Base-by-base conservation (phyloP, 1,139 yeast genomes). In the Hanseniaspora gamundiae region DNA sequence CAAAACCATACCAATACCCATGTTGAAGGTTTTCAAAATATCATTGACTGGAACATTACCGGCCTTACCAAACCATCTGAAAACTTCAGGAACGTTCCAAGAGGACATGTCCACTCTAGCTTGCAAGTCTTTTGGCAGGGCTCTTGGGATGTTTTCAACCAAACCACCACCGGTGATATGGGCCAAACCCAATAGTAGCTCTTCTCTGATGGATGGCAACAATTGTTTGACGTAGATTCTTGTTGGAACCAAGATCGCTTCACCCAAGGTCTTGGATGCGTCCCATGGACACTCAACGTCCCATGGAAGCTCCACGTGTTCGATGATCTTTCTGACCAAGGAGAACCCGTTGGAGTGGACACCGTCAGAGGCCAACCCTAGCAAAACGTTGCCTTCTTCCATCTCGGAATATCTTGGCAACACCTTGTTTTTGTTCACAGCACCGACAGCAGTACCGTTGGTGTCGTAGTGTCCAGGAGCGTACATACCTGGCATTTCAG, bases 401-500 rank as follows among this genome's bases (percentile, higher is more conserved):
- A 93, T 85, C 44, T 67, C 70, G 24, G 72, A 66, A 22, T 71
- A 60, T 51, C 73, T 73, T 38, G 99, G 98, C 54, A 93, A 70
- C 45, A 91, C 76, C 52, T 76, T 73, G 50, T 70, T 66, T 58
- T 82, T 84, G 53, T 74, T 69, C n/a, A 93, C 97, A n/a, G 98
- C 98, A 57, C 99, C 99, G 43, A 93, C 88, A 43, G 96, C 93
- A 38, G 98, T 91, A 65, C 99, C 98, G 58, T 91, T 91, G 48
- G 95, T 88, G 65, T 93, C 99, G 61, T 93, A 93, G 64, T 93
- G 98, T 39, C 93, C 94, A 47, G 79, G 87, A 47, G 80, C 83
- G 60, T 93, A 93, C 82, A 93, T 86, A 52, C 98, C 98, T 36
- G 99, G 99, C 99, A 93, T 93, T 71, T 93, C 99, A 46, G 95